Evolutionary conservation across 2,329 filamentous ascomycete species (phyloP), one percentile per base, ranked within the genome.

Genomic region (Bipolaris sorokiniana): DNA sequence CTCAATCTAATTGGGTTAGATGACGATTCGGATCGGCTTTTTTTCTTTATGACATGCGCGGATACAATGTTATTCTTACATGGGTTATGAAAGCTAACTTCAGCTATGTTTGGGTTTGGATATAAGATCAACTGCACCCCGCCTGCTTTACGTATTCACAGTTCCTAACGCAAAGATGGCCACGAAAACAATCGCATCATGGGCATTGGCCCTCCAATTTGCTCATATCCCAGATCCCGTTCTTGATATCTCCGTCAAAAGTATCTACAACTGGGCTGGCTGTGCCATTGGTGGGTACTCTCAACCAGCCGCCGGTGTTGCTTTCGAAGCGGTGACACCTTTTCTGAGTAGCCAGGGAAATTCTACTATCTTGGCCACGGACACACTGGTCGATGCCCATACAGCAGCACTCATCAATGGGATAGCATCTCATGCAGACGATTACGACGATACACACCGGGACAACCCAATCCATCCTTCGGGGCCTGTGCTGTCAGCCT

Each of bases 401-500:
- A 76, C 82, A 53, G 82, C 83, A 1, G 81, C 82, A 0, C 69
- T 85, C 6, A 63, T 86, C 45, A 84, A 85, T 58, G 83, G 83
- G 23, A 83, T 85, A 41, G 80, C 82, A 11, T 83, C 80, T 28
- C 82, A 85, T 58, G 81, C 84, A 3, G 80, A 85, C 54, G 82
- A 85, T 63, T 86, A 84, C 65, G 83, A 86, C 58, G 82, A 85
- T 64, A 85, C 82, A 1, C 83, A 85, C 61, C 74, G 84, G 1
- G 81, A 82, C 45, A 84, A 81, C 5, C 82, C 85, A 59, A 85
- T 85, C 42, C 83, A 86, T 60, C 83, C 83, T 0, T 78, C 82
- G 0, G 82, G 83, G 0, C 80, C 82, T 0, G 80, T 85, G 0
- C 80, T 81, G 1, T 79, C 76, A 38, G 83, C 83, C 0, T 65